Conservation (phyloP, 1,284 basidiomycete species). For the Microbotryum silenes-acaulis region DNA sequence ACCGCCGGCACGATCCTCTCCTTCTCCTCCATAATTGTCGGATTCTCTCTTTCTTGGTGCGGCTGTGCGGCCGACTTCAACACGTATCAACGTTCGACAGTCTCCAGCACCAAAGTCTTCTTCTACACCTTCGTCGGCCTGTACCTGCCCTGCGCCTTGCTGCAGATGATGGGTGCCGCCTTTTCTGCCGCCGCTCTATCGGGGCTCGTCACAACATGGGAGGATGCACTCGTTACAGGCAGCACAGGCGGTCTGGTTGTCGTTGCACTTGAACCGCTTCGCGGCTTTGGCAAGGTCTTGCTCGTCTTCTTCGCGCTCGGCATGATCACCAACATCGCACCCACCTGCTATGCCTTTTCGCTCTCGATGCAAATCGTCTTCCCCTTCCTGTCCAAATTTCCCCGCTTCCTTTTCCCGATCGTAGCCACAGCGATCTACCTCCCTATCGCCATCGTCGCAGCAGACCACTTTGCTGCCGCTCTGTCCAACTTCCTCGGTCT, state of each 20-base stretch:
- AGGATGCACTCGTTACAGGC: slow-evolving; percentile 38
- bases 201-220: slow-evolving; percentile 38
- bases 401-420: slow-evolving; percentile 78
- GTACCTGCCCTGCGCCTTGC: slow-evolving; percentile 31
- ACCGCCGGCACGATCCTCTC: slow-evolving; percentile 36
- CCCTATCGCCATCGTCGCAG: slow-evolving; percentile 42
- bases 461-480: slow-evolving; percentile 38
- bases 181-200: slow-evolving; percentile 37
- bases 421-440: slow-evolving; percentile 63
- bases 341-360: slow-evolving; percentile 73
- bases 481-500: slow-evolving; percentile 40
- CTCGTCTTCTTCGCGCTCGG: slow-evolving; percentile 70
- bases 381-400: slow-evolving; percentile 55
- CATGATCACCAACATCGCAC: slow-evolving; percentile 74
- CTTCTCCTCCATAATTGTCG: slow-evolving; percentile 39
- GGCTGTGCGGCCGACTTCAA: slow-evolving; percentile 41
- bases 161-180: slow-evolving; percentile 41
- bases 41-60: slow-evolving; percentile 39
- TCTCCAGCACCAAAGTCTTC: slow-evolving; percentile 19
- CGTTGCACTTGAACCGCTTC: slow-evolving; percentile 27
- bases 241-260: slow-evolving; percentile 43
- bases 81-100: slow-evolving; percentile 29
- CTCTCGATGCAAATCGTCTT: slow-evolving; percentile 70
- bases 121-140: slow-evolving; percentile 32
- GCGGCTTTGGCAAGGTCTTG: slow-evolving; percentile 69